Evolutionary conservation across 495 filamentous ascomycete species (phyloP).

Genomic region (Hypoxylon crocopeplum): DNA sequence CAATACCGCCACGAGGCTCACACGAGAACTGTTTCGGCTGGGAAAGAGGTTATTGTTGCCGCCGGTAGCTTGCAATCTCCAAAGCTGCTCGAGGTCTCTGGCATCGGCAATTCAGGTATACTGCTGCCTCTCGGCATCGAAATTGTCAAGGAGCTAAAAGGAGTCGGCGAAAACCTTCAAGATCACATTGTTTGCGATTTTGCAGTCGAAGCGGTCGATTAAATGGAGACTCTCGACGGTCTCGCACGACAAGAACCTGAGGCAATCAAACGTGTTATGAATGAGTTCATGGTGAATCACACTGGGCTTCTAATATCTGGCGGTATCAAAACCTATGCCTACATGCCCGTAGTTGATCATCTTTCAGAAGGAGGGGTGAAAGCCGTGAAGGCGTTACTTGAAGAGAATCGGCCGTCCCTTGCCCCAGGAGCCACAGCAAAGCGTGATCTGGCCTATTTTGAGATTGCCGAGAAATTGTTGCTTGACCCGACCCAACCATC

Average conservation of each 20-base stretch:
- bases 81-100: slow-evolving; percentile 62
- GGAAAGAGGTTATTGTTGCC: slow-evolving; percentile 62
- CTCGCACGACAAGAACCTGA: slow-evolving; percentile 5
- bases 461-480: slow-evolving; percentile 15
- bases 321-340: slow-evolving; percentile 20
- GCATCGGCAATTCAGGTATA: slow-evolving; percentile 56
- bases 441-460: not conserved
- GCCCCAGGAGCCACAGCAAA: not conserved
- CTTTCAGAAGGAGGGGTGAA: not conserved
- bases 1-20: slow-evolving; percentile 44
- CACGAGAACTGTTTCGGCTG: slow-evolving; percentile 41
- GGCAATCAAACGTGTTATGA: slow-evolving; percentile 7
- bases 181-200: slow-evolving; percentile 53
- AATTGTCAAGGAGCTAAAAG: slow-evolving; percentile 55
- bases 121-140: slow-evolving; percentile 51
- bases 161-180: slow-evolving; percentile 64
- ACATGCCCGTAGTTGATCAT: not conserved
- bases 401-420: not conserved
- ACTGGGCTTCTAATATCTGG: slow-evolving; percentile 14
- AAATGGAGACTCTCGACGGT: slow-evolving; percentile 18
- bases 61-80: slow-evolving; percentile 64
- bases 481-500: slow-evolving; percentile 12
- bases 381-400: not conserved
- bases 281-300: slow-evolving; percentile 1
- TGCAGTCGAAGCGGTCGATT: slow-evolving; percentile 11